Conservation (phyloP, 495 filamentous ascomycete species). For the Trichocladium antarcticum region DNA sequence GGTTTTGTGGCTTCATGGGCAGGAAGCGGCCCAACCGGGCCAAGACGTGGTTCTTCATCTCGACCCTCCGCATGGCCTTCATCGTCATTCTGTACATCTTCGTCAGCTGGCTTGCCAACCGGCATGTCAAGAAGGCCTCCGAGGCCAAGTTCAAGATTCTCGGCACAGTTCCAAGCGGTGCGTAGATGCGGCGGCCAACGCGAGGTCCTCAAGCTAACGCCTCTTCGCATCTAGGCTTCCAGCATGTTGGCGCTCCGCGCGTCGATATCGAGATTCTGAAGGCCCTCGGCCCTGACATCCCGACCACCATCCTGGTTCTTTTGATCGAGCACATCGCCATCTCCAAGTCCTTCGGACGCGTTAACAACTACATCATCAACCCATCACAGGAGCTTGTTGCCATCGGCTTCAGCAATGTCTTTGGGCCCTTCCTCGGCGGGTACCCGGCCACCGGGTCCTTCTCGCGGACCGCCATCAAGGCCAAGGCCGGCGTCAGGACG, state of each 20-base stretch:
- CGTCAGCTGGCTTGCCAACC: constrained; percentile 31
- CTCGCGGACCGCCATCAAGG: constrained; percentile 40
- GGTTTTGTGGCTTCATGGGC: constrained; percentile 33
- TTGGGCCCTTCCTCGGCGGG: constrained; percentile 43
- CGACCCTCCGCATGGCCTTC: constrained; percentile 36
- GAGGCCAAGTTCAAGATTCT: constrained; percentile 34
- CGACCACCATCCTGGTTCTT: constrained; percentile 37
- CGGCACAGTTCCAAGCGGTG: constrained; percentile 35
- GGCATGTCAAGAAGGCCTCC: constrained; percentile 15
- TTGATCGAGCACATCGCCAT: constrained; percentile 47
- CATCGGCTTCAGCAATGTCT: constrained; percentile 42
- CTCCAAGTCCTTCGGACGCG: constrained; percentile 43
- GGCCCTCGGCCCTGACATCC: constrained; percentile 28
- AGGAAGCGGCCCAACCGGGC: constrained; percentile 28
- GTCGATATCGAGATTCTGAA: constrained; percentile 25
- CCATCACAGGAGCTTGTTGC: constrained; percentile 46
- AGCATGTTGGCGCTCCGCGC: constrained; percentile 28
- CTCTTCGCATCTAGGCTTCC: constrained; percentile 23
- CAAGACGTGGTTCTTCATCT: constrained; percentile 37
- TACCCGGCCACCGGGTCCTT: constrained; percentile 46
- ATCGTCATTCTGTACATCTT: constrained; percentile 36
- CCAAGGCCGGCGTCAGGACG: constrained; percentile 42
- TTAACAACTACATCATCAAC: constrained; percentile 46
- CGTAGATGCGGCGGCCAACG: constrained; percentile 7
- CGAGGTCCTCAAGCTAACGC: not conserved